Conservation (phyloP, 306 rosid species). For the Prunus kanzakura region DNA sequence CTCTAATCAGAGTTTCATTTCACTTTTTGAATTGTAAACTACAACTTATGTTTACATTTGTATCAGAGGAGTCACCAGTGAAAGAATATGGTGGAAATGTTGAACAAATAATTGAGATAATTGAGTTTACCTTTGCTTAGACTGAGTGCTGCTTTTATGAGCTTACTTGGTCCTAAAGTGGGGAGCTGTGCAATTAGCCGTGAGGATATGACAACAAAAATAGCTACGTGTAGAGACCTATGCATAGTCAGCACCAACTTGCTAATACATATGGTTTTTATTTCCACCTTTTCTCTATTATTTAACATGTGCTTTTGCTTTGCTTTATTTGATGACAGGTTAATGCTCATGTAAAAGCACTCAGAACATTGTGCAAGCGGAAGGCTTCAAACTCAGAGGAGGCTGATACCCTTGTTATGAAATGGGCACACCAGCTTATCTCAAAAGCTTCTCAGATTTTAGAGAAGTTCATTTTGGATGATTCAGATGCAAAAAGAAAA, state of each 20-base stretch:
- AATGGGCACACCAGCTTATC: constrained; percentile 60
- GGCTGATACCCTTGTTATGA: constrained; percentile 57
- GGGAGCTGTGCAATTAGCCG: background rate
- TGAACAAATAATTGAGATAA: background rate
- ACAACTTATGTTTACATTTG: background rate
- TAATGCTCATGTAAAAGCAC: constrained; percentile 88
- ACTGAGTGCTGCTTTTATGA: background rate
- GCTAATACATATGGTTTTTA: too few species aligned
- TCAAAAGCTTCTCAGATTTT: constrained; percentile 52
- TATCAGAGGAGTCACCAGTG: background rate
- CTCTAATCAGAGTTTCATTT: background rate
- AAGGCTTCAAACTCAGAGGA: constrained; percentile 53
- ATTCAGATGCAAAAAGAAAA: constrained; percentile 32
- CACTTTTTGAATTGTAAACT: background rate
- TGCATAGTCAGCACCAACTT: background rate
- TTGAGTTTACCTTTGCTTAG: background rate
- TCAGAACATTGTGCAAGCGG: constrained; percentile 72
- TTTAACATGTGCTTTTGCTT: background rate
- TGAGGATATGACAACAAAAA: too few species aligned
- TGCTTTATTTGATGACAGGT: constrained; percentile 44
- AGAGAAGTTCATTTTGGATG: constrained; percentile 54
- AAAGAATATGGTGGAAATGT: background rate
- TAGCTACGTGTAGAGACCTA: background rate
- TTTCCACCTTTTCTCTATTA: background rate
- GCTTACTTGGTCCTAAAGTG: background rate